Conservation (phyloP, 1,139 yeast genomes). For the Pneumocystis jirovecii region DNA sequence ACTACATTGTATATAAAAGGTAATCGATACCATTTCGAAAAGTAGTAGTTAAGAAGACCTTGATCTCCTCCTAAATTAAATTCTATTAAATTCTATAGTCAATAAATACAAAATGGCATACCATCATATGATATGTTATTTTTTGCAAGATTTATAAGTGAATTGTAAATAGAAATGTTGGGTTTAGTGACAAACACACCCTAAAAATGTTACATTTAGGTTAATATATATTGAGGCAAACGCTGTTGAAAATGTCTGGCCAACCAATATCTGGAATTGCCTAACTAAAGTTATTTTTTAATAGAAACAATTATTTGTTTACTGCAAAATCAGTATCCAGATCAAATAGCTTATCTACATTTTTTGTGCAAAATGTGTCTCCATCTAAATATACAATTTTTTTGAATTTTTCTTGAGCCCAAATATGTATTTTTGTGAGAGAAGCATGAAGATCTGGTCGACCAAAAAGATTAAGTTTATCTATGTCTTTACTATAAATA, state of each 20-base stretch:
- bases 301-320: conserved; percentile 2
- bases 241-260: conserved; percentile 75
- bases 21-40: conserved; percentile 48
- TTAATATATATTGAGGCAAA: conserved; percentile 4
- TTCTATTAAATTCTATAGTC: background rate
- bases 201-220: conserved; percentile 20
- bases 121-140: conserved; percentile 47
- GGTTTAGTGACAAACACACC: conserved; percentile 69
- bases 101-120: conserved; percentile 1
- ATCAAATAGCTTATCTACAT: conserved; percentile 31
- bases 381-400: conserved; percentile 65
- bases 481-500: conserved; percentile 17
- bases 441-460: conserved; percentile 67
- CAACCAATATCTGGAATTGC: conserved; percentile 93
- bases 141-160: conserved; percentile 30
- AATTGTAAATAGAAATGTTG: conserved; percentile 30
- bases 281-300: conserved; percentile 23
- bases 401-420: conserved; percentile 48
- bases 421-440: conserved; percentile 56
- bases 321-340: conserved; percentile 18
- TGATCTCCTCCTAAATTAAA: conserved; percentile 64
- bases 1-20: conserved; percentile 83
- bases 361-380: conserved; percentile 54
- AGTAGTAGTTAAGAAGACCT: conserved; percentile 73
- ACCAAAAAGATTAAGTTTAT: conserved; percentile 34